These are phyloP conservation scores for Urochloa ruziziensis DNA, from an alignment of 176 grass and related monocot genomes.

Conservation along the genomic window DNA sequence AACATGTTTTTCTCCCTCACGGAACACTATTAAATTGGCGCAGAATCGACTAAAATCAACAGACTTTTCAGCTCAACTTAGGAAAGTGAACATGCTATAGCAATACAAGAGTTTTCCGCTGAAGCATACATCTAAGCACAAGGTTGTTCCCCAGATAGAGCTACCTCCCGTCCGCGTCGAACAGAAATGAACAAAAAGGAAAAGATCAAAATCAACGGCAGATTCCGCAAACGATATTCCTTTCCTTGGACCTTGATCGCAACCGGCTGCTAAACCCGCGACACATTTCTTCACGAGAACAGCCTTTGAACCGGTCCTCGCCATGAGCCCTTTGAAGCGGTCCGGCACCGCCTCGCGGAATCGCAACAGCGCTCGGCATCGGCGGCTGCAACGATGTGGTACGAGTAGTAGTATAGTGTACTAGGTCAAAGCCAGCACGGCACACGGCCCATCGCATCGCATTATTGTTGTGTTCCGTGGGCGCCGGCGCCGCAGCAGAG, in stretches of 20 bases:
- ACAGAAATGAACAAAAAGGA: not conserved
- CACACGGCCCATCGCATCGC: not conserved
- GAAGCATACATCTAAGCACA: not conserved
- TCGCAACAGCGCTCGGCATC: not conserved
- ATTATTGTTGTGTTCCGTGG: not conserved
- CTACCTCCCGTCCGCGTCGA: not conserved
- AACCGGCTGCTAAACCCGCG: constrained; percentile 12
- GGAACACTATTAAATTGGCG: too few species aligned
- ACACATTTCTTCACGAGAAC: not conserved
- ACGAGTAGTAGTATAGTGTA: too few species aligned
- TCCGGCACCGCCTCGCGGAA: not conserved
- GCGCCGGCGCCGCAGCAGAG: not conserved
- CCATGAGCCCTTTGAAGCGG: constrained; percentile 34
- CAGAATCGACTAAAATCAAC: too few species aligned
- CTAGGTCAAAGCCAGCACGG: constrained; percentile 1
- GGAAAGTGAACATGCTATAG: too few species aligned
- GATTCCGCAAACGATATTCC: not conserved
- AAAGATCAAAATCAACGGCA: not conserved
- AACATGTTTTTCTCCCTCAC: too few species aligned
- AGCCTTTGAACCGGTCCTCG: constrained; percentile 40
- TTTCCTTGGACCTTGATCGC: constrained; percentile 19
- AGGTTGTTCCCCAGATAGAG: not conserved
- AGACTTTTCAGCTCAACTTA: too few species aligned
- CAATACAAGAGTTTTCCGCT: too few species aligned
- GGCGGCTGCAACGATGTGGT: not conserved